These are phyloP conservation scores for Oryza meridionalis DNA, from an alignment of 176 grass and related monocot genomes.

Conservation along the genomic window DNA sequence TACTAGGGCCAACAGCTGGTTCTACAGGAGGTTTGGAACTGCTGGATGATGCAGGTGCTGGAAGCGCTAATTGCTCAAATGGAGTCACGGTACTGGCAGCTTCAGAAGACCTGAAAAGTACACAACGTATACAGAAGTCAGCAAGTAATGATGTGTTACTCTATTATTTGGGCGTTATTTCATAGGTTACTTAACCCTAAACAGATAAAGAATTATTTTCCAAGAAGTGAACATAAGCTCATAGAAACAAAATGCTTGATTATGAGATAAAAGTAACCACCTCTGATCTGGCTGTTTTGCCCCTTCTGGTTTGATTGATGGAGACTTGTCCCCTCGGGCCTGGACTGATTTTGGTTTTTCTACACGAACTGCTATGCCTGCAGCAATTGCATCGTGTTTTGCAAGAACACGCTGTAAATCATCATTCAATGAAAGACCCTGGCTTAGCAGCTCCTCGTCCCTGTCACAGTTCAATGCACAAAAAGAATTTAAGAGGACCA, in stretches of 20 bases:
- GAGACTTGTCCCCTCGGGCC: slow-evolving; percentile 32
- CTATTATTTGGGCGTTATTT: neutral
- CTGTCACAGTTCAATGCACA: slow-evolving; percentile 56
- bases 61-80: slow-evolving; percentile 66
- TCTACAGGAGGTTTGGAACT: slow-evolving; percentile 43
- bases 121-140: slow-evolving; percentile 18
- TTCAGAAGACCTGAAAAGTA: slow-evolving; percentile 52
- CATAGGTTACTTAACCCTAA: slow-evolving; percentile 11
- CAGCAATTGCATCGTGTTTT: slow-evolving; percentile 90
- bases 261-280: slow-evolving; percentile 46
- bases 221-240: slow-evolving; percentile 6
- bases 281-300: slow-evolving; percentile 52
- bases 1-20: slow-evolving; percentile 49
- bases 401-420: slow-evolving; percentile 88
- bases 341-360: slow-evolving; percentile 62
- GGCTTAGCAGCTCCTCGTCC: slow-evolving; percentile 75
- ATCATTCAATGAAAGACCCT: slow-evolving; percentile 94
- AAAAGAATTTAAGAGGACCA: slow-evolving; percentile 36
- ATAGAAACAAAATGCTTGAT: slow-evolving; percentile 16
- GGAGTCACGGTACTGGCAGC: slow-evolving; percentile 47
- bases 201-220: slow-evolving; percentile 1
- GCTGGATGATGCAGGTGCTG: slow-evolving; percentile 64
- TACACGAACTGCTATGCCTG: slow-evolving; percentile 64
- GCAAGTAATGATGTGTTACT: slow-evolving; percentile 23
- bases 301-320: slow-evolving; percentile 42